phyloP scores from a whole-genome alignment of 2,329 filamentous ascomycete genomes.

The Pseudocercospora eumusae region DNA sequence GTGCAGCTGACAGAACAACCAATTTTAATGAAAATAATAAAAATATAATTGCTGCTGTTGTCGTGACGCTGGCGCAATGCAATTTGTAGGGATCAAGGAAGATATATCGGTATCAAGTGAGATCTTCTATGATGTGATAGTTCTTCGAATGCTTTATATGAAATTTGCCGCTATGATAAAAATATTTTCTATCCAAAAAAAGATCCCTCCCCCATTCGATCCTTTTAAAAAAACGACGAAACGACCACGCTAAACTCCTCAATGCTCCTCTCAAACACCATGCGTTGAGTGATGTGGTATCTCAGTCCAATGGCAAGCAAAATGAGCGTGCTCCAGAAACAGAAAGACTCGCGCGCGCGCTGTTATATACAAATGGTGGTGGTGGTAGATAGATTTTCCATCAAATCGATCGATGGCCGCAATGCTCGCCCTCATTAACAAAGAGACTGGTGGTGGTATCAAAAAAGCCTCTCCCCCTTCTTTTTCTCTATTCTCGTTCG shows the following conservation, averaged over 20 bases:
- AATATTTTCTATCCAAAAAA: not conserved
- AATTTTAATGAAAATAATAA: too few species aligned
- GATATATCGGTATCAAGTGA: not conserved
- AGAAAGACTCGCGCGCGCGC: not conserved
- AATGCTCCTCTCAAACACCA: not conserved
- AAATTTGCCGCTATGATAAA: not conserved
- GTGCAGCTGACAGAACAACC: not conserved
- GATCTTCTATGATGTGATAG: too few species aligned
- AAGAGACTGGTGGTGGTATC: constrained; percentile 14
- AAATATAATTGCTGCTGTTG: too few species aligned
- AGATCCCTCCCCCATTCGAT: not conserved
- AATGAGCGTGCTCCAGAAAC: not conserved
- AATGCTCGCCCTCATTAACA: constrained; percentile 1
- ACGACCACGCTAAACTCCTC: not conserved
- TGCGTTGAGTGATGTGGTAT: not conserved
- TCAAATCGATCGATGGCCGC: not conserved
- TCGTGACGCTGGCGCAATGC: not conserved
- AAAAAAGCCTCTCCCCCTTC: constrained; percentile 8
- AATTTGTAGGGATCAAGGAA: not conserved
- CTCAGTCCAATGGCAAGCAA: not conserved
- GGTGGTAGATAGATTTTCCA: constrained; percentile 5
- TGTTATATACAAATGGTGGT: constrained; percentile 6
- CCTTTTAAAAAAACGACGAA: not conserved
- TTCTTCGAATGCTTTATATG: not conserved
- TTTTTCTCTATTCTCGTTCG: constrained; percentile 15